Evolutionary conservation across 1,284 basidiomycete species (phyloP).

Genomic region (Irpex sp.): DNA sequence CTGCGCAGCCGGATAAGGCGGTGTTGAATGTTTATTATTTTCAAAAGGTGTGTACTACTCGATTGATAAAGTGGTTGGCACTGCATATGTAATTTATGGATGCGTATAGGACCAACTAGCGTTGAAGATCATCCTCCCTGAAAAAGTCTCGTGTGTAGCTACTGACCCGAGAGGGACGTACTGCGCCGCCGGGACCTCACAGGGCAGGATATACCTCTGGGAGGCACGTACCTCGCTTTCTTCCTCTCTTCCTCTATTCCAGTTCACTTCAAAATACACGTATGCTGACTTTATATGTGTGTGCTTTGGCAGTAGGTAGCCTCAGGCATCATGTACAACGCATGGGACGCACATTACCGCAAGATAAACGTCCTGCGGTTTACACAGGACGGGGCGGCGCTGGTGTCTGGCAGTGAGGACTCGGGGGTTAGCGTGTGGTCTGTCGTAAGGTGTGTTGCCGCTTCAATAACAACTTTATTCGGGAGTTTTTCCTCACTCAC

Average conservation of each 20-base stretch:
- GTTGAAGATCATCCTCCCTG: constrained; percentile 85
- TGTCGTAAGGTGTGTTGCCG: constrained; percentile 81
- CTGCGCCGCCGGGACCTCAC: constrained; percentile 84
- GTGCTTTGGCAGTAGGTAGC: constrained; percentile 56
- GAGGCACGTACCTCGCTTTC: constrained; percentile 62
- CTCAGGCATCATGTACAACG: constrained; percentile 85
- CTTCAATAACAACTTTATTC: too few species aligned
- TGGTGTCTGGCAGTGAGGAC: constrained; percentile 89
- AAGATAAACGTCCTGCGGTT: constrained; percentile 81
- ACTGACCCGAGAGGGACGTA: constrained; percentile 72
- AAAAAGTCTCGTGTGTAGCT: constrained; percentile 80
- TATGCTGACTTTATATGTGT: constrained; percentile 14
- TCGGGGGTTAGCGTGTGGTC: constrained; percentile 89
- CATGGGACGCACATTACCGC: constrained; percentile 96
- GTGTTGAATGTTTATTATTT: constrained; percentile 80
- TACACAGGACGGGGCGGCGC: constrained; percentile 73
- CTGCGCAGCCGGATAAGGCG: constrained; percentile 77
- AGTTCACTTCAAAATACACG: background rate
- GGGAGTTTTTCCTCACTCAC: too few species aligned
- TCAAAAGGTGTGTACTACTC: constrained; percentile 81
- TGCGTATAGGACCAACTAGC: constrained; percentile 80
- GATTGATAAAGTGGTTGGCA: too few species aligned
- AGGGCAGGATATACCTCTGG: constrained; percentile 93
- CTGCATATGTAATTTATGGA: too few species aligned
- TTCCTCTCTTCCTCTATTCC: too few species aligned